A percentile compares a stretch with the other conserved stretches of the same genome.
phyloP scores from a whole-genome alignment of 305 asterid genomes.

The Euphrasia arctica region DNA sequence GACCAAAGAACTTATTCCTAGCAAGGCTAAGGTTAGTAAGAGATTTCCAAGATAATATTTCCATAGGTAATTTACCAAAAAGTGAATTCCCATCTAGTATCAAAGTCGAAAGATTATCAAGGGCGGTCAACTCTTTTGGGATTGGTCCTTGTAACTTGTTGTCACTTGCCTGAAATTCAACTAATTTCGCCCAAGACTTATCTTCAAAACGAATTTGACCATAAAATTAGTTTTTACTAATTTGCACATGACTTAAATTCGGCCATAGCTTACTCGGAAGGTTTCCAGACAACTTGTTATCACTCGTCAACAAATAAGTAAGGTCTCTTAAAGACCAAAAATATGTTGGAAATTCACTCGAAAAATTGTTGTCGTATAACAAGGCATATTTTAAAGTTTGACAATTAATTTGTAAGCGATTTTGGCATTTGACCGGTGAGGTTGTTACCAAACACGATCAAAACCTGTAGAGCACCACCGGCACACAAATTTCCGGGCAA shows the following conservation, averaged over 20 bases:
- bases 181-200: conserved; percentile 55
- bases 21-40: too few species aligned
- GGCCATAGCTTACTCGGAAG: conserved; percentile 54
- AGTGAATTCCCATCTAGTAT: too few species aligned
- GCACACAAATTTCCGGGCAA: conserved; percentile 51
- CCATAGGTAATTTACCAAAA: too few species aligned
- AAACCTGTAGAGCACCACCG: conserved; percentile 26
- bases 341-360: conserved; percentile 61
- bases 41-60: too few species aligned
- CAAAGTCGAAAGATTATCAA: conserved; percentile 3
- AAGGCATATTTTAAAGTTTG: conserved; percentile 44
- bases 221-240: conserved; percentile 56
- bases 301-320: conserved; percentile 50
- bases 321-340: conserved; percentile 50
- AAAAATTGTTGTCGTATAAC: conserved; percentile 47
- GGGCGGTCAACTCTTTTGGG: conserved; percentile 58
- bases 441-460: conserved; percentile 46
- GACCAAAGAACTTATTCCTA: neutral
- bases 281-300: conserved; percentile 63
- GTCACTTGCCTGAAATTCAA: conserved; percentile 63
- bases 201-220: conserved; percentile 55
- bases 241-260: conserved; percentile 69
- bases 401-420: conserved; percentile 46
- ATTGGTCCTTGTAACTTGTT: conserved; percentile 56
- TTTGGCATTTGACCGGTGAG: conserved; percentile 67